Evolutionary conservation across 345 rosid species (phyloP), one percentile per base, ranked within the genome.

Genomic region (Ailanthus altissimus): DNA sequence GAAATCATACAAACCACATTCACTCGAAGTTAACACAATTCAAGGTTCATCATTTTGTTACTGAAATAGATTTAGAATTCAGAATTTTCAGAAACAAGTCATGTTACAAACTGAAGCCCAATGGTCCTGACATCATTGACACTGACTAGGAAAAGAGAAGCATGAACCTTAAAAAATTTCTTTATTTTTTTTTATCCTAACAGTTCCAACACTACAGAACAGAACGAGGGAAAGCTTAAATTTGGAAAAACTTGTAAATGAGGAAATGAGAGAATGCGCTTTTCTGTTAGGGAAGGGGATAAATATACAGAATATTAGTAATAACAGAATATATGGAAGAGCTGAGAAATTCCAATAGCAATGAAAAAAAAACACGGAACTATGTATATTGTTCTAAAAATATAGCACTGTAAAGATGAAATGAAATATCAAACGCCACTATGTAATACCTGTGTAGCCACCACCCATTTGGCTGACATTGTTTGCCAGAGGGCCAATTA

Each of bases 401-500:
- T 13, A 11, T 46, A 54, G 13, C 50, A 59, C 13, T 63, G 56
- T 15, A 46, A 20, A 43, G 38, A 13, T n/a, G 5, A 51, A 45
- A 46, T 38, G 59, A 63, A 61, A 61, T 26, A 23, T 59, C 14
- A 72, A 6, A 59, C 46, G 25, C 9, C 14, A 64, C 45, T 58
- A 38, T 38, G 61, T 47, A 63, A 45, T 81, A 93, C 97, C 99
- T 81, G 98, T 78, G 64, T 93, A 93, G 75, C 85, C 89, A 71
- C 99, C 98, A 28, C 94, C 92, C 82, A 95, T 82, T 70, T 78
- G 85, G 84, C 82, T 88, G 75, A 79, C 70, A 57, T 81, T 85
- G 70, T 86, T 81, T 3, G 90, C 99, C 84, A 90, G 74, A 20
- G 99, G 98, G 68, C 99, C 98, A 78, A 93, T 78, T 45, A 96